Evolutionary conservation across 2,329 filamentous ascomycete genomes (phyloP), one percentile per base, ranked within the genome.

Genomic region (Rosellinia necatrix): DNA sequence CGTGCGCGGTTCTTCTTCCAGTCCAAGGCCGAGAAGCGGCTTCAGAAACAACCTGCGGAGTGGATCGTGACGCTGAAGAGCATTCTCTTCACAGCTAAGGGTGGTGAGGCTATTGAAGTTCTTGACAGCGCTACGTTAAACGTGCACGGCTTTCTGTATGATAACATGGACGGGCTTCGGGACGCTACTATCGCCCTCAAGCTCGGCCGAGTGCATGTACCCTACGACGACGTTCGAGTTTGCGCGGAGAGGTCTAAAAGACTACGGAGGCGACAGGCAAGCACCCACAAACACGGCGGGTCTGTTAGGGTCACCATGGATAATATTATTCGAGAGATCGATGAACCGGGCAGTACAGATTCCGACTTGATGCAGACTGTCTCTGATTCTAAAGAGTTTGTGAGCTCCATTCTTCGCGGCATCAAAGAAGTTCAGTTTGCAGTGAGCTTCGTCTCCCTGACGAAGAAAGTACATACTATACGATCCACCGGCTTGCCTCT

Each of bases 391-490:
- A 93, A 92, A 66, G 92, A 96, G 61, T 94, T 99, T 69, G 82
- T 92, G 53, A 90, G 89, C 70, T 97, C 94, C 1, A 88, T 97
- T 37, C 78, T 99, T 46, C 85, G 91, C 40, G 94, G 94, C 48
- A 91, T 99, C 63, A 96, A 97, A 70, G 94, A 99, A 72, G 89
- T 99, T 10, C 94, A 99, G 72, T 91, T 99, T 67, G 93, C 92
- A 0, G 85, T 97, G 69, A 93, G 93, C 73, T 94, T 93, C 72
- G 83, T 97, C 64, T 91, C 91, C 15, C 75, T 99, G 56, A 92
- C 91, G 19, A 94, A 92, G 72, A 87, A 86, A 66, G 81, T 97
- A 10, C 81, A 87, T 34, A 81, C 85, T 2, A 79, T 90, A 56
- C 84, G 86, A 60, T 81, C 87, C 3, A 80, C 81, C 3, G 85